Conservation (phyloP, 2,329 filamentous ascomycete genomes). For the Sclerotinia subarctica region DNA sequence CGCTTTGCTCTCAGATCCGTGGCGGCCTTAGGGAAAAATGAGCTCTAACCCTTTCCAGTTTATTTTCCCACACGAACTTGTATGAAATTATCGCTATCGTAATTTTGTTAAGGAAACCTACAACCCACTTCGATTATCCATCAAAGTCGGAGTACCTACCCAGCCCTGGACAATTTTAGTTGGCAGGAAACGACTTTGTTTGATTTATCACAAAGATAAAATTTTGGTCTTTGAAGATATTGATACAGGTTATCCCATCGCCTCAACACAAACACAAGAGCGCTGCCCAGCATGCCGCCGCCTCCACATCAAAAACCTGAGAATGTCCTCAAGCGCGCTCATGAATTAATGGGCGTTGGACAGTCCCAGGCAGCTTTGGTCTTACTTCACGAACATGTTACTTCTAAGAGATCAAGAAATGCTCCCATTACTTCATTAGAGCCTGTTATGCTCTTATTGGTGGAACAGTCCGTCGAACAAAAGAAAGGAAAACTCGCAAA, state of each 20-base stretch:
- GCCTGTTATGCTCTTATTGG: conserved; percentile 96
- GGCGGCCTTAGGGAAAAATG: background rate
- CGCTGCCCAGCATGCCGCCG: conserved; percentile 61
- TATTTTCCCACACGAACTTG: conserved; percentile 20
- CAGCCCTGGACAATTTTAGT: conserved; percentile 2
- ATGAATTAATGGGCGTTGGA: conserved; percentile 97
- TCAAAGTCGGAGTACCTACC: conserved; percentile 11
- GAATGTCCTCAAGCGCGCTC: conserved; percentile 97
- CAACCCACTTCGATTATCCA: conserved; percentile 17
- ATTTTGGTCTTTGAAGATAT: conserved; percentile 14
- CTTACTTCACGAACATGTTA: conserved; percentile 98
- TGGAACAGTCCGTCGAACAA: conserved; percentile 93
- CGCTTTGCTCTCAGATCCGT: background rate
- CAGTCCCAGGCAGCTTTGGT: conserved; percentile 89
- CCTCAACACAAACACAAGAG: conserved; percentile 20
- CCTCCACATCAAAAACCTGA: conserved; percentile 94
- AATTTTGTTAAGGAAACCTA: conserved; percentile 1
- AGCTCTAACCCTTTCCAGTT: conserved; percentile 4
- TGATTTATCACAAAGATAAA: conserved; percentile 11
- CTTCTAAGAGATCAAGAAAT: conserved; percentile 95
- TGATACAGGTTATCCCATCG: conserved; percentile 1
- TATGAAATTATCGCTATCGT: conserved; percentile 16
- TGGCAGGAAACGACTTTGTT: background rate
- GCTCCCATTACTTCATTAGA: conserved; percentile 93
- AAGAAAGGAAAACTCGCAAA: conserved; percentile 98